phyloP scores from a whole-genome alignment of 2,329 filamentous ascomycete species.

The Pseudocercospora fuligena region DNA sequence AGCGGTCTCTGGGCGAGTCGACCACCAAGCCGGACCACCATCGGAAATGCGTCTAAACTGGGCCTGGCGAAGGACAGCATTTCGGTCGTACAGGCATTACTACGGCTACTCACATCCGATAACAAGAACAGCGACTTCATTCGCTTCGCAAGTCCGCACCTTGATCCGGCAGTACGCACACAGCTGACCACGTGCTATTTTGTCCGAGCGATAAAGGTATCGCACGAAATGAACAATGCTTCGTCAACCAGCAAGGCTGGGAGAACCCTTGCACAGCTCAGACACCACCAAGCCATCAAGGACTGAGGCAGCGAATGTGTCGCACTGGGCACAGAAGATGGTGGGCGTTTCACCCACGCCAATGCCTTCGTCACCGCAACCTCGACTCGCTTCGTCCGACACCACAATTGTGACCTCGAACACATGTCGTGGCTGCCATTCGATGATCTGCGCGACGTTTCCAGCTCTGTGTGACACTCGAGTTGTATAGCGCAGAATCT shows the following conservation, averaged over 20 bases:
- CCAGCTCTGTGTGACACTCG: not conserved
- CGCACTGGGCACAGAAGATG: not conserved
- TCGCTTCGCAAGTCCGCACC: not conserved
- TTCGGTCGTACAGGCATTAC: constrained; percentile 6
- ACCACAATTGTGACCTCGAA: not conserved
- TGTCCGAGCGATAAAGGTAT: not conserved
- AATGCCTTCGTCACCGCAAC: not conserved
- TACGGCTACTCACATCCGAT: not conserved
- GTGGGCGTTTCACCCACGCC: not conserved
- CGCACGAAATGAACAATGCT: constrained; percentile 1
- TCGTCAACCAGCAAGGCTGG: not conserved
- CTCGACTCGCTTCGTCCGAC: constrained; percentile 2
- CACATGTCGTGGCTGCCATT: constrained; percentile 5
- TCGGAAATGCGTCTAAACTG: not conserved
- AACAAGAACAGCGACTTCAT: not conserved
- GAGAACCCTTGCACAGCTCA: not conserved
- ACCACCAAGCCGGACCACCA: constrained; percentile 1
- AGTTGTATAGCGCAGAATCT: not conserved
- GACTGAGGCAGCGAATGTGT: not conserved
- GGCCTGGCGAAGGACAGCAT: not conserved
- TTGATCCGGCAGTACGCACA: not conserved
- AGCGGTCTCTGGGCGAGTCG: not conserved
- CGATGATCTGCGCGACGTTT: not conserved
- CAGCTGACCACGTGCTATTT: not conserved
- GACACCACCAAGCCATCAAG: constrained; percentile 2